Base-by-base conservation (phyloP, 2,329 filamentous ascomycete species). In the Boeremia exigua region DNA sequence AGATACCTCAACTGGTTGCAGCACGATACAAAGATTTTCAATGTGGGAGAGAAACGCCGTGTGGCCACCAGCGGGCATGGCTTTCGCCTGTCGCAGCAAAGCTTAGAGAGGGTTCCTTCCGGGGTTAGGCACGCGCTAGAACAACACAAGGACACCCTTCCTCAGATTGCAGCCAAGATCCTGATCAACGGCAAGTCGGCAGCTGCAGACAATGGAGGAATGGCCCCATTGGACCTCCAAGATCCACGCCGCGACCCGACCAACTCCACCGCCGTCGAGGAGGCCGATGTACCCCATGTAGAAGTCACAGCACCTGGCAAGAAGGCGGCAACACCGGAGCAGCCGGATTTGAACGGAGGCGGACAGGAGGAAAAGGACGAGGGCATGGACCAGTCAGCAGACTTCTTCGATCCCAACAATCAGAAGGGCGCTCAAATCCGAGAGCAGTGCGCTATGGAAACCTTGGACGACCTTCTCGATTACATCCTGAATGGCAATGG, bases 1-100 rank as follows among this genome's bases (percentile, higher is more conserved):
- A 86, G 95, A 59, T 99, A 98, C 73, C 80, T 99, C 46, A 94
- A 96, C 45, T 99, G 95, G 95, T 87, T 97, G 70, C 95, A 99
- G 72, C 94, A 99, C 77, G 91, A 96, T 70, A 95, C 93, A 11
- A 86, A 84, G 64, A 97, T 99, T 66, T 99, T 99, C 85, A 99
- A 99, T 69, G 95, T 99, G 33, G 95, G 95, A 58, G 94, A 96
- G 76, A 85, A 92, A 70, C 85, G 95, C 67, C 88, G 95, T 66
- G 86, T 93, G 46, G 91, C 88, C 15, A 90, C 89, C 38, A 89
- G 82, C 27, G 80, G 89, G 12, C 67, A 67, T 46, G 79, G 78
- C 39, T 78, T 78, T n/a, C 71, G 70, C 37, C 56, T 74, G 33
- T 73, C 73, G 27, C 72, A 72, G 17, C 59, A 65, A 9, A 72